Percentiles rank a stretch among this genome's conserved stretches.
Evolutionary conservation across 805 yeast genomes (phyloP).

Genomic region (Naumovozyma dairenensis): DNA sequence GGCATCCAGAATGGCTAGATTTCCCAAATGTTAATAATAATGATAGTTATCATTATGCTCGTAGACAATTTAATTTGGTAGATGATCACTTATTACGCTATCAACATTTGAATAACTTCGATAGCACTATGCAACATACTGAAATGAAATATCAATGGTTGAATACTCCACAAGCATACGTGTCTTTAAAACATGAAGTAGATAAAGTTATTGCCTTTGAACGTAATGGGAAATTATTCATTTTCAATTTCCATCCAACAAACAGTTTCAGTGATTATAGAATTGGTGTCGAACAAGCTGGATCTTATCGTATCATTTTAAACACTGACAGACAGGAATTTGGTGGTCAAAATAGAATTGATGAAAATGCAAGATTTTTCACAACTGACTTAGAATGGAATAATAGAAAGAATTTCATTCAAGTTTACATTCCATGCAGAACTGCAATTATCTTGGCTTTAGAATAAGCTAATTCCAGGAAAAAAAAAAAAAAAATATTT

Average conservation of each 20-base stretch:
- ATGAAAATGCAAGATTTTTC: slow-evolving; percentile 43
- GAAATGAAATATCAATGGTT: slow-evolving; percentile 70
- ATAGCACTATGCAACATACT: slow-evolving; percentile 68
- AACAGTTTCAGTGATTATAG: slow-evolving; percentile 78
- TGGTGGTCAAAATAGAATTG: slow-evolving; percentile 79
- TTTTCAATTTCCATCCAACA: slow-evolving; percentile 85
- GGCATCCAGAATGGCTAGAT: slow-evolving; percentile 98
- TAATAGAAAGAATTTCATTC: slow-evolving; percentile 60
- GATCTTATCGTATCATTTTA: slow-evolving; percentile 63
- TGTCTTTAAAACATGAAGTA: slow-evolving; percentile 76
- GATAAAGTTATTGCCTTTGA: slow-evolving; percentile 88
- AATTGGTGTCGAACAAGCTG: slow-evolving; percentile 77
- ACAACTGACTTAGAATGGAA: slow-evolving; percentile 79
- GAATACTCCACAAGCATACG: slow-evolving; percentile 63
- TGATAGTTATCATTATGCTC: slow-evolving; percentile 85
- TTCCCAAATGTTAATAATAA: slow-evolving; percentile 87
- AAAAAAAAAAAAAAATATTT: too few relatives aligned
- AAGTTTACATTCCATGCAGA: slow-evolving; percentile 75
- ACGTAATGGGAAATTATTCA: slow-evolving; percentile 72
- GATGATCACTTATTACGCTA: slow-evolving; percentile 76
- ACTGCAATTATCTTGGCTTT: slow-evolving; percentile 51
- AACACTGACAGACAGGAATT: slow-evolving; percentile 60
- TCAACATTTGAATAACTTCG: slow-evolving; percentile 70
- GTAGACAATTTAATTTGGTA: slow-evolving; percentile 85
- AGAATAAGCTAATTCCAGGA: slow-evolving; percentile 8